Conservation (phyloP, 2,329 filamentous ascomycete species). For the Alternaria hordeiaustralica region DNA sequence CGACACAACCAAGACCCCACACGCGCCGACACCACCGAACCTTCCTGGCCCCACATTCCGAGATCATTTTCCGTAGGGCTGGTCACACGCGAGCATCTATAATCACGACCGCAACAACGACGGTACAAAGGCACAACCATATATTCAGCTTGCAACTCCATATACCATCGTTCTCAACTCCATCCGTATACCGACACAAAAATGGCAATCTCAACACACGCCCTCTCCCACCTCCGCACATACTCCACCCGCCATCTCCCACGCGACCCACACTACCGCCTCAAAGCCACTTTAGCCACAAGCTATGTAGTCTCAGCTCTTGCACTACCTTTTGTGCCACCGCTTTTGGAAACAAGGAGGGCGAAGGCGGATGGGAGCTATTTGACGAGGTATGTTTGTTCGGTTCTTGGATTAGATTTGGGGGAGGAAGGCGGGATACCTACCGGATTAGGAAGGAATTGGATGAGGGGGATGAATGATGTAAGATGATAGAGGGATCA, state of each 20-base stretch:
- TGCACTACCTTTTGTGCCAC: constrained; percentile 50
- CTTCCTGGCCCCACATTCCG: neutral
- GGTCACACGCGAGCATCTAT: neutral
- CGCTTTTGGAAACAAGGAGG: constrained; percentile 46
- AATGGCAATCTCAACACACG: constrained; percentile 43
- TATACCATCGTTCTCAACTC: too few relatives aligned
- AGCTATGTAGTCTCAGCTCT: constrained; percentile 48
- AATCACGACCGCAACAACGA: neutral
- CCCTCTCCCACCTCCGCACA: constrained; percentile 40
- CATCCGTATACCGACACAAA: constrained; percentile 2
- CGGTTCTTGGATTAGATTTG: too few relatives aligned
- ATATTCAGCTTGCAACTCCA: too few relatives aligned
- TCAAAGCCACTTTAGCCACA: constrained; percentile 46
- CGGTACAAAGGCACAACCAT: neutral
- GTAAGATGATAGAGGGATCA: neutral
- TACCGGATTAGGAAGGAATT: neutral
- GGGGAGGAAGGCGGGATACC: neutral
- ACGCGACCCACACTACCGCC: constrained; percentile 44
- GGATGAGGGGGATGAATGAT: neutral
- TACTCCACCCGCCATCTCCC: constrained; percentile 44
- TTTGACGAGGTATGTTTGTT: constrained; percentile 46
- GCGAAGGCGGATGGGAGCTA: constrained; percentile 47
- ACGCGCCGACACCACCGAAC: neutral
- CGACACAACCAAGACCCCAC: constrained; percentile 2
- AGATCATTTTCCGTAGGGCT: neutral